Evolutionary conservation across 1,139 yeast genomes (phyloP), one percentile per base, ranked within the genome.

Genomic region (Zygosaccharomyces sapae): DNA sequence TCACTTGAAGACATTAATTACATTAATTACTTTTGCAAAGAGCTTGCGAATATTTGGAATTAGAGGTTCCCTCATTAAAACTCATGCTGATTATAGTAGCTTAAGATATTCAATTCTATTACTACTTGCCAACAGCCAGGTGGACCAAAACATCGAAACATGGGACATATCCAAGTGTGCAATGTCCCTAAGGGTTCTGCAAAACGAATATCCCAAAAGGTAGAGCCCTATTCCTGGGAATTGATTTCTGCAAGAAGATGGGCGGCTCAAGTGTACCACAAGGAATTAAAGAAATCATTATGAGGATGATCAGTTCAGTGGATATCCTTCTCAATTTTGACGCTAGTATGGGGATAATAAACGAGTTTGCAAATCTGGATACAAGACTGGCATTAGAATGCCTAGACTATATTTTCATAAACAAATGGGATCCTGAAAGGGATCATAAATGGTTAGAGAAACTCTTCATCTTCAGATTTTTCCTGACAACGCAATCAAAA

Each of bases 241-340:
- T 59, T 9, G 48, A 46, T 12, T 50, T 45, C 19, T 36, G 30
- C 18, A 52, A 51, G 24, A 46, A 47, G 18, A 42, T 31, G n/a
- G 41, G 39, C 5, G 20, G 3, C 4, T 18, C 43, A 10, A 41
- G 45, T 20, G 25, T 41, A 8, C 42, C 49, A 3, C 49, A 47
- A 18, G 22, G 39, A 1, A 41, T 55, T 7, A 52, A 54, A 36
- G 59, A 58, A 33, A 47, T 52, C 3, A 19, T 59, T 9, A 58
- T 57, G 58, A 47, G 48, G 25, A 56, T 58, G 60, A 51, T 59
- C 5, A 47, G 50, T 35, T 51, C 56, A 2, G 51, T 60, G 2
- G 52, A 55, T 38, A 41, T 55, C 0, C 25, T 20, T 2, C 18
- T 49, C 13, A 48, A 52, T 47, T 47, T 57, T 44, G 59, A 57